A percentile compares a stretch with the other conserved stretches of the same genome.
Conservation (phyloP, 2,329 filamentous ascomycete genomes). For the Botrytis hyacinthi region DNA sequence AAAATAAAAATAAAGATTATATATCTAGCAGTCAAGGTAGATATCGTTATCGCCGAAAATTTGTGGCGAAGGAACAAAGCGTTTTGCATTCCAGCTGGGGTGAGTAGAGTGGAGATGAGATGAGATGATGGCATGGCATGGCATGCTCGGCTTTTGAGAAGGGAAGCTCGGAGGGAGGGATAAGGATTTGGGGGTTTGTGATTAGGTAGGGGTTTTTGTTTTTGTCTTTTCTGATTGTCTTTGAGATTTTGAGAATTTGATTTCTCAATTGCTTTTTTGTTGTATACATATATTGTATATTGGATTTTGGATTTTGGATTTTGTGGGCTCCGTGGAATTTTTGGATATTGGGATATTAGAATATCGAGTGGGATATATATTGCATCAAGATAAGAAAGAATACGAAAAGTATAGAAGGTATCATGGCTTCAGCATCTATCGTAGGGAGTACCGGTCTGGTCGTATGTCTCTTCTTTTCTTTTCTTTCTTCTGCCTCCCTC, state of each 20-base stretch:
- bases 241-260: neutral
- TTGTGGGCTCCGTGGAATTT: neutral
- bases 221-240: neutral
- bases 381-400: neutral
- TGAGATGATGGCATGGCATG: neutral
- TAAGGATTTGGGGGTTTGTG: neutral
- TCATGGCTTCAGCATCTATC: slow-evolving; percentile 46
- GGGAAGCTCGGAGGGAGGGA: neutral
- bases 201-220: neutral
- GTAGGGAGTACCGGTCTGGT: slow-evolving; percentile 50
- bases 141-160: neutral
- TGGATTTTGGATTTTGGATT: too few relatives aligned
- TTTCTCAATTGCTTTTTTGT: too few relatives aligned
- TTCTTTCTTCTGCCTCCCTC: too few relatives aligned
- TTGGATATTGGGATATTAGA: neutral
- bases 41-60: slow-evolving; percentile 6
- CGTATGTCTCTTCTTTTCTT: slow-evolving; percentile 38
- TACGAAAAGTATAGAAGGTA: neutral
- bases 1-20: neutral
- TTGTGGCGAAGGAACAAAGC: neutral
- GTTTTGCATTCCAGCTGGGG: neutral
- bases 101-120: neutral
- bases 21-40: neutral
- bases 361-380: neutral
- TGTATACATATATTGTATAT: too few relatives aligned